Conservation (phyloP, 108 stramenopile species). For the Epipyxis sp. region DNA sequence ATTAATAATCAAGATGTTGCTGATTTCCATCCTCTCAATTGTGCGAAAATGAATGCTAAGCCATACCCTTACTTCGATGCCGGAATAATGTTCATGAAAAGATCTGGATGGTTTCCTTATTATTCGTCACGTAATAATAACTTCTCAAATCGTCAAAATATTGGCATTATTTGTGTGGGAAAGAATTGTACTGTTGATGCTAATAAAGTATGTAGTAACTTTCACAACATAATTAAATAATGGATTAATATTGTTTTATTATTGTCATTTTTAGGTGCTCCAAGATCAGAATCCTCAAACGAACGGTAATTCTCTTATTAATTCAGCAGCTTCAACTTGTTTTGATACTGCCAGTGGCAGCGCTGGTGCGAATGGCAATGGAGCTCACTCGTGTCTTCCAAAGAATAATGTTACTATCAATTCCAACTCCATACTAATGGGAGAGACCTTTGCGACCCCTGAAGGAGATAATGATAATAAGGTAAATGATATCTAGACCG, state of each 20-base stretch:
- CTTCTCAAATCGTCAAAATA: slow-evolving; percentile 52
- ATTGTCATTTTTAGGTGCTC: neutral
- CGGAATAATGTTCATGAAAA: slow-evolving; percentile 31
- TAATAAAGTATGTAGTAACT: too few relatives aligned
- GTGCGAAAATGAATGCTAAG: slow-evolving; percentile 49
- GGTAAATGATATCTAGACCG: too few relatives aligned
- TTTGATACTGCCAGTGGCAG: slow-evolving; percentile 31
- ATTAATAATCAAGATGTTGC: slow-evolving; percentile 41
- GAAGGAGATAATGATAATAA: slow-evolving; percentile 41
- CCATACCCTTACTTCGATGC: slow-evolving; percentile 52
- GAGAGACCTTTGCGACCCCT: slow-evolving; percentile 32
- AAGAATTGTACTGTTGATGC: neutral
- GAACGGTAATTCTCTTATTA: slow-evolving; percentile 1
- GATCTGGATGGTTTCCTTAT: slow-evolving; percentile 37
- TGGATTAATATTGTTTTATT: neutral
- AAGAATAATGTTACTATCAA: neutral
- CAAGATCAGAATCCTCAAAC: slow-evolving; percentile 25
- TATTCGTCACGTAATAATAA: slow-evolving; percentile 53
- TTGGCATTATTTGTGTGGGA: slow-evolving; percentile 42
- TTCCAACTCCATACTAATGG: slow-evolving; percentile 3
- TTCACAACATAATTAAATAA: neutral
- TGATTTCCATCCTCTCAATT: slow-evolving; percentile 49
- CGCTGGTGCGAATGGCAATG: slow-evolving; percentile 33
- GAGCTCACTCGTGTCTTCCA: slow-evolving; percentile 28
- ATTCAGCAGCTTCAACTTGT: neutral